Conservation (phyloP, 2,329 filamentous ascomycete genomes). For the Monilinia vaccinii-corymbosi region DNA sequence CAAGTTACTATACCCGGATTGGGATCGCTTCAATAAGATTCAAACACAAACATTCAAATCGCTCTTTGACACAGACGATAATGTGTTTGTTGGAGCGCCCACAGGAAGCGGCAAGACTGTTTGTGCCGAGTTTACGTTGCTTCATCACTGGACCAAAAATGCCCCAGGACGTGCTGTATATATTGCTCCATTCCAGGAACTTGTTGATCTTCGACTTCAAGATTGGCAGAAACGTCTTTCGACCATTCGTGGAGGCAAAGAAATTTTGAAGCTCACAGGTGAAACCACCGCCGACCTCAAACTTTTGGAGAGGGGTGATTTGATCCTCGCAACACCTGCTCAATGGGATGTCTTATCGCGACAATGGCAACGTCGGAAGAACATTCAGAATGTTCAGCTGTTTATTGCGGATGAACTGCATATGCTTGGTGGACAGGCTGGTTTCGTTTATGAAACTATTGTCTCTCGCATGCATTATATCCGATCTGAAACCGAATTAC, state of each 20-base stretch:
- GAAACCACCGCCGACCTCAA: constrained; percentile 88
- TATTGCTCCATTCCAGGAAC: constrained; percentile 87
- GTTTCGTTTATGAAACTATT: constrained; percentile 90
- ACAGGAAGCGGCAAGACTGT: constrained; percentile 95
- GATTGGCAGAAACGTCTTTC: constrained; percentile 79
- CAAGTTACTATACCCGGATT: constrained; percentile 69
- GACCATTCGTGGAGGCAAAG: constrained; percentile 69
- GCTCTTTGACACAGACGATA: constrained; percentile 82
- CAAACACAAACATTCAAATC: constrained; percentile 97
- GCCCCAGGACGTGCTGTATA: constrained; percentile 78
- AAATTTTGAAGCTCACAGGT: constrained; percentile 85
- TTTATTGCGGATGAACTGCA: constrained; percentile 96
- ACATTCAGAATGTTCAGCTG: constrained; percentile 79
- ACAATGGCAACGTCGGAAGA: constrained; percentile 95
- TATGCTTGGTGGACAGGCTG: constrained; percentile 76
- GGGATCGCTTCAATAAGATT: constrained; percentile 90
- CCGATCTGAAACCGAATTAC: constrained; percentile 73
- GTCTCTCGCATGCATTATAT: constrained; percentile 99
- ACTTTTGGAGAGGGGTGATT: constrained; percentile 74
- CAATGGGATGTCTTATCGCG: constrained; percentile 96
- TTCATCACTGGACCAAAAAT: constrained; percentile 74
- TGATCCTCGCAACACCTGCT: constrained; percentile 82
- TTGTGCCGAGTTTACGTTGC: constrained; percentile 86
- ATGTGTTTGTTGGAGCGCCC: constrained; percentile 85
- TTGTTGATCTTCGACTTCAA: constrained; percentile 70